Percentiles rank a stretch among this genome's conserved stretches.
Evolutionary conservation across 305 asterid species (phyloP).

Genomic region (Salvia sclarea): DNA sequence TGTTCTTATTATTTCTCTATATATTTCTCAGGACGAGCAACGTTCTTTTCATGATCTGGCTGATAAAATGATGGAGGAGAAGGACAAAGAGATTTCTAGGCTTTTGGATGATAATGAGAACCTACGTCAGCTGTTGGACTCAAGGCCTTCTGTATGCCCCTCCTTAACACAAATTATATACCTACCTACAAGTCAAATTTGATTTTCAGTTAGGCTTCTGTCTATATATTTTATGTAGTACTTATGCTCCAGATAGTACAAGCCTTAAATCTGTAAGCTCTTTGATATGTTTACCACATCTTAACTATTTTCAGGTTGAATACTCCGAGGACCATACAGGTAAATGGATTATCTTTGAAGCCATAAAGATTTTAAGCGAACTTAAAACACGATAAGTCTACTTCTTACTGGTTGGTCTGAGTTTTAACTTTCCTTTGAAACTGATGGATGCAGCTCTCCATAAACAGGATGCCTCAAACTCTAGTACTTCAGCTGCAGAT

Average conservation of each 20-base stretch:
- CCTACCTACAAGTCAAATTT: constrained; percentile 29
- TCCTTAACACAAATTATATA: constrained; percentile 32
- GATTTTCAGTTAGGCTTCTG: constrained; percentile 29
- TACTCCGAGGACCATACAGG: constrained; percentile 59
- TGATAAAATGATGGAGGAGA: constrained; percentile 95
- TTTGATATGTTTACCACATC: constrained; percentile 35
- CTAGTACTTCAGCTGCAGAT: constrained; percentile 79
- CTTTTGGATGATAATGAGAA: constrained; percentile 75
- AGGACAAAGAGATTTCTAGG: constrained; percentile 82
- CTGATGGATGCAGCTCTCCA: constrained; percentile 57
- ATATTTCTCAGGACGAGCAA: constrained; percentile 74
- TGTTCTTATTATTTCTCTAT: constrained; percentile 32
- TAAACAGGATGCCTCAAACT: constrained; percentile 59
- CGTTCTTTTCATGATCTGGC: constrained; percentile 89
- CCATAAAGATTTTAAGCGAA: constrained; percentile 13
- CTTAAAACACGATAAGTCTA: neutral
- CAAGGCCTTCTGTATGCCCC: constrained; percentile 64
- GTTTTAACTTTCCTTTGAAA: constrained; percentile 28
- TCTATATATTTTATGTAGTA: constrained; percentile 18
- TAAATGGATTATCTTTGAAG: constrained; percentile 29
- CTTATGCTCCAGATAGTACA: constrained; percentile 26
- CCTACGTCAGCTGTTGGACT: constrained; percentile 66
- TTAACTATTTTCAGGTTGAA: constrained; percentile 59
- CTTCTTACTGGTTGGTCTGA: constrained; percentile 26
- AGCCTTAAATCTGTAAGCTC: constrained; percentile 11